Conservation (phyloP, 176 grass and related monocot genomes). For the Eragrostis nindensis region DNA sequence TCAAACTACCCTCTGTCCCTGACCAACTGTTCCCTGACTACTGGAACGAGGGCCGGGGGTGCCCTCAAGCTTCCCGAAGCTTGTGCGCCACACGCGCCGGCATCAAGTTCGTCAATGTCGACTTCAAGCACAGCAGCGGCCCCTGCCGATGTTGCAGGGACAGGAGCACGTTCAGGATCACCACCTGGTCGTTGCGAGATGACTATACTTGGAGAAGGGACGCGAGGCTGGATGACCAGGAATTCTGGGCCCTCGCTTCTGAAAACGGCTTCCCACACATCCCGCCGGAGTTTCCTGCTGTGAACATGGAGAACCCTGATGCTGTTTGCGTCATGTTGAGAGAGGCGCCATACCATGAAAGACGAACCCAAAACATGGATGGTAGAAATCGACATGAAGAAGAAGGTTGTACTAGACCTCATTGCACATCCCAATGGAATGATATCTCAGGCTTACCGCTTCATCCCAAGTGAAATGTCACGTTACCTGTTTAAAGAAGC, state of each 20-base stretch:
- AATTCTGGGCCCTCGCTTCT: background rate
- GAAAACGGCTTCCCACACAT: background rate
- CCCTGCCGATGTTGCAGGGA: too few species aligned
- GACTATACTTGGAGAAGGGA: background rate
- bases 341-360: fast-evolving
- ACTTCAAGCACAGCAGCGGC: too few species aligned
- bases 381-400: conserved; percentile 17
- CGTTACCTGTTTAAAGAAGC: too few species aligned
- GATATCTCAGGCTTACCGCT: too few species aligned
- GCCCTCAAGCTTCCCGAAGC: too few species aligned
- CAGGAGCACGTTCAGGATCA: too few species aligned
- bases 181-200: background rate
- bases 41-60: too few species aligned
- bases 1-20: too few species aligned
- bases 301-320: background rate
- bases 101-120: too few species aligned
- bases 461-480: too few species aligned
- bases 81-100: too few species aligned
- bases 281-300: background rate
- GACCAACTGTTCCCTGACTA: too few species aligned
- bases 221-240: background rate
- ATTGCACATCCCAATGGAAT: background rate
- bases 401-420: background rate
- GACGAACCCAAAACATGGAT: background rate
- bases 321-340: background rate